Conservation (phyloP, 2,329 filamentous ascomycete genomes). For the Catunica adiposa region DNA sequence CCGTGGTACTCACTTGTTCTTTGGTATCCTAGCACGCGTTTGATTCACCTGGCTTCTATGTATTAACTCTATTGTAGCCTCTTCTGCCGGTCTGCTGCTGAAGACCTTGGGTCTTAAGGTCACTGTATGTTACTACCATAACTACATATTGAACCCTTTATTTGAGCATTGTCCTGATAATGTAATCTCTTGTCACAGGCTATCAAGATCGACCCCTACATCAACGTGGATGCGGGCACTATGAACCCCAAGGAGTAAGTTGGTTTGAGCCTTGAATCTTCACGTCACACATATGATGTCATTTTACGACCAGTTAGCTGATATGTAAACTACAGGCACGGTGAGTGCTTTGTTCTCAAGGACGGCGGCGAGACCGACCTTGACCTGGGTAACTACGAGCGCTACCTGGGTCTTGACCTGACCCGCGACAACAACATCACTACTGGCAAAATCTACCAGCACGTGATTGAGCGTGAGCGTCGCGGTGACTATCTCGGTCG, state of each 20-base stretch:
- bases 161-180: slow-evolving; percentile 2
- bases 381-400: slow-evolving; percentile 42
- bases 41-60: too few species aligned
- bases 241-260: slow-evolving; percentile 25
- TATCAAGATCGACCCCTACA: slow-evolving; percentile 35
- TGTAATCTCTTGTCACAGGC: slow-evolving; percentile 24
- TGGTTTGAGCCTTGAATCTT: background rate
- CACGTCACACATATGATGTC: background rate
- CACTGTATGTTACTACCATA: slow-evolving; percentile 26
- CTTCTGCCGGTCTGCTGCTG: slow-evolving; percentile 44
- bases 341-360: slow-evolving; percentile 76
- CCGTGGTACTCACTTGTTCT: background rate
- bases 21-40: background rate
- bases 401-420: slow-evolving; percentile 49
- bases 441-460: slow-evolving; percentile 87
- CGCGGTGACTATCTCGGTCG: slow-evolving; percentile 67
- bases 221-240: slow-evolving; percentile 25
- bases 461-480: slow-evolving; percentile 60
- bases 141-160: background rate
- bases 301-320: too few species aligned
- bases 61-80: slow-evolving; percentile 30
- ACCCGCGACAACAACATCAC: slow-evolving; percentile 90
- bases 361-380: slow-evolving; percentile 53
- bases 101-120: slow-evolving; percentile 69
- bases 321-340: slow-evolving; percentile 39